Base-by-base conservation (phyloP, 176 grass and related monocot genomes). In the Musa beccarii region DNA sequence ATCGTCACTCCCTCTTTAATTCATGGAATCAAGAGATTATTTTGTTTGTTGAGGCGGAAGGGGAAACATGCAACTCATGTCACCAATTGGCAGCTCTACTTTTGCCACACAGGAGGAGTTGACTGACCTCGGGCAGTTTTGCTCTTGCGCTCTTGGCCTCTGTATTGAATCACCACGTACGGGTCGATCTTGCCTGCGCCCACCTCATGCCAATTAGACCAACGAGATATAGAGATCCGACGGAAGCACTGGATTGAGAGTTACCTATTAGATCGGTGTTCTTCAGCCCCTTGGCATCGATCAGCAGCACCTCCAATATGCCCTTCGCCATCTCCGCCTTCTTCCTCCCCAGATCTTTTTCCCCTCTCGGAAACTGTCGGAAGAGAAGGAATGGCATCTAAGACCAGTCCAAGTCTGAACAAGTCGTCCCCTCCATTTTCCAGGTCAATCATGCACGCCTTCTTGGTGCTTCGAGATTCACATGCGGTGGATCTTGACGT, bases 271-370 rank as follows among this genome's bases (percentile, higher is more conserved):
- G 11, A 17, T 74, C 72, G 9, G 53, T 74, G 9, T 74, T 19
- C 53, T 56, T 55, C 11, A 74, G 72, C 4, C 53, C 53, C 72
- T 57, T 74, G 52, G 72, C 72, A 57, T 74, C 72, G 11, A 74
- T 4, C 72, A 74, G 72, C 3, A 59, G 24, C 52, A 74, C 53
- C 72, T 74, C 72, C 52, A 74, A 53, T 24, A 74, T 34, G 17
- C 72, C 72, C 13, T 59, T 74, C 72, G 14, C 53, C 72, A 59
- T 74, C 50, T 74, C 53, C 34, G 2, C 10, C 20, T 53, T 14
- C 11, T 25, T 68, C 66, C 11, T 34, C 1, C 29, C 8, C 1
- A 3, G 14, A 19, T 51, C 1, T 34, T 1, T 53, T 7, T 15
- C 12, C 55, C 2, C n/a, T 26, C 3, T 52, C 5, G 0, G 22